phyloP scores from a whole-genome alignment of 768 basidiomycete genomes.

The Gymnopilus dilepis region DNA sequence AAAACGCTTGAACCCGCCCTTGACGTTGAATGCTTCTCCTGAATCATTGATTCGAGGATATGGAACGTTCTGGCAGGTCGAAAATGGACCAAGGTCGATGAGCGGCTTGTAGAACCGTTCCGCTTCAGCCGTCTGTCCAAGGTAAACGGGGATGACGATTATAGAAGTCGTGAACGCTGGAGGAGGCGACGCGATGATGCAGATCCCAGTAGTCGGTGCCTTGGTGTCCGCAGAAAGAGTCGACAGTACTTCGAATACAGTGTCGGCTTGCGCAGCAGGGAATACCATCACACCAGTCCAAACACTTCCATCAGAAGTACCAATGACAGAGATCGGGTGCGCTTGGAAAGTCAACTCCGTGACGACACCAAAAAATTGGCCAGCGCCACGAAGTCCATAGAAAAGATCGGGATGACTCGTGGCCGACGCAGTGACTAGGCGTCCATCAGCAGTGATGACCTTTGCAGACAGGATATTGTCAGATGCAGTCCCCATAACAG shows the following conservation, averaged over 20 bases:
- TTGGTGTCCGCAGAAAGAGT: background rate
- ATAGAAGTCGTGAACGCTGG: conserved; percentile 8
- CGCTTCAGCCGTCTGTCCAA: conserved; percentile 1
- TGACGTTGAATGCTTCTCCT: conserved; percentile 12
- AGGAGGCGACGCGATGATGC: conserved; percentile 15
- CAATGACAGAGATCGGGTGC: conserved; percentile 9
- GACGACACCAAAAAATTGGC: conserved; percentile 15
- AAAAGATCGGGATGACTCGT: conserved; percentile 9
- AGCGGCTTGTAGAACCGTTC: conserved; percentile 10
- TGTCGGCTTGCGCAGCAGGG: background rate
- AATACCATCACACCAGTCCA: conserved; percentile 18
- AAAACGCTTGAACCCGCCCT: conserved; percentile 15
- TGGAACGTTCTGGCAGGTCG: conserved; percentile 12
- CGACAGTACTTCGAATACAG: conserved; percentile 3
- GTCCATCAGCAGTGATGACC: conserved; percentile 12
- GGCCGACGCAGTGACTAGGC: background rate
- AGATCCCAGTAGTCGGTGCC: conserved; percentile 13
- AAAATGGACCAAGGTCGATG: conserved; percentile 6
- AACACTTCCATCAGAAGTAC: conserved; percentile 12
- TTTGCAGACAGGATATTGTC: conserved; percentile 15
- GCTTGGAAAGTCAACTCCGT: conserved; percentile 14
- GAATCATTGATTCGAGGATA: conserved; percentile 15
- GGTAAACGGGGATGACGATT: conserved; percentile 13
- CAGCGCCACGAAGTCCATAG: conserved; percentile 13
- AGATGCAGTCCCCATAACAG: conserved; percentile 9